These are phyloP conservation scores for Lavandula angustifolia DNA, from an alignment of 257 asterid species.

Conservation along the genomic window DNA sequence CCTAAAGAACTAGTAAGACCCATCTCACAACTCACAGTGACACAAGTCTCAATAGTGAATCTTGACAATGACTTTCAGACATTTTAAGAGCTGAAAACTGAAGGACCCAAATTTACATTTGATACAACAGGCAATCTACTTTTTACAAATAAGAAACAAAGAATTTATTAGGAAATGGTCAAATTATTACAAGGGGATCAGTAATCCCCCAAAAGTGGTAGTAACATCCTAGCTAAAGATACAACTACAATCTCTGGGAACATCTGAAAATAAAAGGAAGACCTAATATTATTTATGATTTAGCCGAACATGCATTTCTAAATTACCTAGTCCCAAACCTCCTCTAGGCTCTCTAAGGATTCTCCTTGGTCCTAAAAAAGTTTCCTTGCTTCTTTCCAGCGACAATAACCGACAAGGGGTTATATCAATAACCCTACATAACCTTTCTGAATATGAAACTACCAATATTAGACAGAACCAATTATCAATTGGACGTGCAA, in stretches of 20 bases:
- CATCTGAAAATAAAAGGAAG: not conserved
- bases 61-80: too few relatives aligned
- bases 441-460: too few relatives aligned
- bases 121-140: not conserved
- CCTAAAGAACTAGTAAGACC: constrained; percentile 5
- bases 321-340: too few relatives aligned
- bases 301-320: too few relatives aligned
- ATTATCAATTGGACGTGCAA: too few relatives aligned
- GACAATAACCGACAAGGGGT: too few relatives aligned
- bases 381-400: too few relatives aligned
- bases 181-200: not conserved
- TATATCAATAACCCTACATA: too few relatives aligned
- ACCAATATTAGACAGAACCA: too few relatives aligned
- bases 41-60: constrained; percentile 2
- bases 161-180: not conserved
- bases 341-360: too few relatives aligned
- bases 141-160: not conserved
- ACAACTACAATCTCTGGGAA: not conserved
- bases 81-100: not conserved
- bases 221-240: not conserved
- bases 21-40: not conserved
- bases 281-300: too few relatives aligned
- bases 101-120: constrained; percentile 4
- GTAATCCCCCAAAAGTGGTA: not conserved
- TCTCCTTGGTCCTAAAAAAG: too few relatives aligned